Percentiles rank a stretch among this genome's conserved stretches.
Evolutionary conservation across 257 asterid genomes (phyloP).

Genomic region (Parsonsia alboflavescens): DNA sequence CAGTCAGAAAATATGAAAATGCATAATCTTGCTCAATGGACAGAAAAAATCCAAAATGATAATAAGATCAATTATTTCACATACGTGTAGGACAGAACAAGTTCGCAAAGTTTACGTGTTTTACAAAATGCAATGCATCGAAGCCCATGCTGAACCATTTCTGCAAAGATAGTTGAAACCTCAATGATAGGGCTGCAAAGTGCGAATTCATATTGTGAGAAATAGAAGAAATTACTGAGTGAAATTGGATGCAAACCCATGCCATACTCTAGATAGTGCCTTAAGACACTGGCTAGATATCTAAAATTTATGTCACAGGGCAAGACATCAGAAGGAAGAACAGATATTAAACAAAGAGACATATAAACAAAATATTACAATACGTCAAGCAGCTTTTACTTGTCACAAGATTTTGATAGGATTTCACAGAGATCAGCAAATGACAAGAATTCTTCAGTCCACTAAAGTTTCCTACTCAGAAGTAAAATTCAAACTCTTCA

Average conservation of each 20-base stretch:
- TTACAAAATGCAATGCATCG: conserved; percentile 95
- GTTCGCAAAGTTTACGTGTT: conserved; percentile 96
- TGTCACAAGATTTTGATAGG: background rate
- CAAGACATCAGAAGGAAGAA: background rate
- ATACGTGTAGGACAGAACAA: conserved; percentile 87
- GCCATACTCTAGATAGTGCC: background rate
- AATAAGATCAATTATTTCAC: conserved; percentile 27
- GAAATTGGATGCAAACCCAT: background rate
- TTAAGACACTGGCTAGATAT: background rate
- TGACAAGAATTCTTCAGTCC: background rate
- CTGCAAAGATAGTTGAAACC: conserved; percentile 78
- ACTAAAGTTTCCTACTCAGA: background rate
- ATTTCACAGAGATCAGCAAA: background rate
- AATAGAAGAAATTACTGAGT: background rate
- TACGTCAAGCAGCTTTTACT: background rate
- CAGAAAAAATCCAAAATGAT: conserved; percentile 15
- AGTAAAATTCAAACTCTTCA: background rate
- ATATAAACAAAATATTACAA: background rate
- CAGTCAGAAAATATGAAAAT: conserved; percentile 23
- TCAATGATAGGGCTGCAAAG: conserved; percentile 88
- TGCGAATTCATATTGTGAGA: conserved; percentile 7
- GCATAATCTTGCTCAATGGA: conserved; percentile 17
- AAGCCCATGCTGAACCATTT: conserved; percentile 94
- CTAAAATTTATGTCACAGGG: background rate
- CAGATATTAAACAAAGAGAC: too few relatives aligned